Conservation (phyloP, 2,329 filamentous ascomycete genomes). For the Diaporthe australafricana region DNA sequence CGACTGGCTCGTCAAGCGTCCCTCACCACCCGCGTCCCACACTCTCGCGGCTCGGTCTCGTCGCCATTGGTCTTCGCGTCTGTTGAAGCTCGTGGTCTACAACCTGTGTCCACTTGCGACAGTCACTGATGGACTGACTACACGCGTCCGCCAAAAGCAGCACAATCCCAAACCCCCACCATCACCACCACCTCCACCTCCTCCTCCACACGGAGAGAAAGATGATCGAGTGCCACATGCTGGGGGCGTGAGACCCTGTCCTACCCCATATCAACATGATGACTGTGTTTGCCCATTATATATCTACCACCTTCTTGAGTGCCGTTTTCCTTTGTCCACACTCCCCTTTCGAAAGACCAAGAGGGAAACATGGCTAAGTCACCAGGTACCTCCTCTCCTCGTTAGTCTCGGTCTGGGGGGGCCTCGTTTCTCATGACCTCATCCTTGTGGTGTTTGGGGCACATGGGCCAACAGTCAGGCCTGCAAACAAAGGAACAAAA, state of each 20-base stretch:
- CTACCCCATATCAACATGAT: conserved; percentile 23
- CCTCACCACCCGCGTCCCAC: conserved; percentile 20
- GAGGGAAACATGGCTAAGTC: conserved; percentile 17
- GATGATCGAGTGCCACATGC: conserved; percentile 3
- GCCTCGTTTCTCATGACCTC: conserved; percentile 34
- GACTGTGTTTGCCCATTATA: background rate
- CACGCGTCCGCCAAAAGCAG: conserved; percentile 18
- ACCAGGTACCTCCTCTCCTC: conserved; percentile 4
- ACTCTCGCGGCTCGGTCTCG: conserved; percentile 7
- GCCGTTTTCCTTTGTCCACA: conserved; percentile 3
- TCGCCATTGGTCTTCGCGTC: conserved; percentile 33
- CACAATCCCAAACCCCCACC: background rate
- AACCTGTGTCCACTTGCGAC: background rate
- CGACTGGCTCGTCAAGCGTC: conserved; percentile 25
- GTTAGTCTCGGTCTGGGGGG: background rate
- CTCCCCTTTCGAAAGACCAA: background rate
- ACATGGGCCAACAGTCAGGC: conserved; percentile 18
- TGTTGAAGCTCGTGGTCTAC: background rate
- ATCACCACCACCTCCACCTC: too few species aligned
- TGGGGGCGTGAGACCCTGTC: conserved; percentile 25
- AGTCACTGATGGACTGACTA: conserved; percentile 12
- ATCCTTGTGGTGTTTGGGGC: conserved; percentile 28
- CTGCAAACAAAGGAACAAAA: conserved; percentile 22
- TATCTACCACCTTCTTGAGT: background rate
- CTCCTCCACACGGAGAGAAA: background rate